These are phyloP conservation scores for Talaromyces wortmannii DNA, from an alignment of 495 filamentous ascomycete genomes.

Conservation along the genomic window DNA sequence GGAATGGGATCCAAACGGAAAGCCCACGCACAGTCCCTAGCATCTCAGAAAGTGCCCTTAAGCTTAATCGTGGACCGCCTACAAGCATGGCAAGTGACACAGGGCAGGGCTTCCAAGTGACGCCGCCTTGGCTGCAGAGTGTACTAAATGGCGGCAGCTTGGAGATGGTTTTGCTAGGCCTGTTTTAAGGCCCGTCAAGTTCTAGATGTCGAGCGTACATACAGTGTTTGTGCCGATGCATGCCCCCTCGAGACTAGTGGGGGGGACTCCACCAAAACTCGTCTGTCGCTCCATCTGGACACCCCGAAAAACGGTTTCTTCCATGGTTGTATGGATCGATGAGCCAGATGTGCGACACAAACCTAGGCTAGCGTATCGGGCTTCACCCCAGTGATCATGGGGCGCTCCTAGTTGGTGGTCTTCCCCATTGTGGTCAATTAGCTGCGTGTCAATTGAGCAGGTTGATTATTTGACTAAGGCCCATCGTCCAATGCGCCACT, in stretches of 20 bases:
- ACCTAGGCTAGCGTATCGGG: slow-evolving; percentile 2
- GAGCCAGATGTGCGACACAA: background rate
- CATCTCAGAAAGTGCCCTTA: background rate
- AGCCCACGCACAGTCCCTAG: background rate
- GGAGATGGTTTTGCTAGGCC: background rate
- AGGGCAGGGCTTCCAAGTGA: background rate
- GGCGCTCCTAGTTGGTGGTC: background rate
- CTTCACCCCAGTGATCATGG: slow-evolving; percentile 1
- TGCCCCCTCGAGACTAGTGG: background rate
- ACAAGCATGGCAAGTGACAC: background rate
- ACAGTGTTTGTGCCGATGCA: background rate
- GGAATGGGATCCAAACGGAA: background rate
- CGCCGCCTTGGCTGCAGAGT: background rate
- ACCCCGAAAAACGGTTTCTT: background rate
- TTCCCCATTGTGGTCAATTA: background rate
- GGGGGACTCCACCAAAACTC: background rate
- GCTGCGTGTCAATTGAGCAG: background rate
- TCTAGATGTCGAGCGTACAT: background rate
- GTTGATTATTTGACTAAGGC: background rate
- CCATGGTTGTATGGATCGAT: background rate
- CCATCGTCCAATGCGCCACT: background rate
- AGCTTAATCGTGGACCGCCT: background rate
- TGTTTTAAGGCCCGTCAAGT: background rate
- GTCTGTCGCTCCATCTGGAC: background rate
- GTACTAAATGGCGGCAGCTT: background rate